Percentiles rank a stretch among this genome's conserved stretches.
phyloP scores from a whole-genome alignment of 169 alveolate genomes.

The Haemoproteus tartakovskyi region DNA sequence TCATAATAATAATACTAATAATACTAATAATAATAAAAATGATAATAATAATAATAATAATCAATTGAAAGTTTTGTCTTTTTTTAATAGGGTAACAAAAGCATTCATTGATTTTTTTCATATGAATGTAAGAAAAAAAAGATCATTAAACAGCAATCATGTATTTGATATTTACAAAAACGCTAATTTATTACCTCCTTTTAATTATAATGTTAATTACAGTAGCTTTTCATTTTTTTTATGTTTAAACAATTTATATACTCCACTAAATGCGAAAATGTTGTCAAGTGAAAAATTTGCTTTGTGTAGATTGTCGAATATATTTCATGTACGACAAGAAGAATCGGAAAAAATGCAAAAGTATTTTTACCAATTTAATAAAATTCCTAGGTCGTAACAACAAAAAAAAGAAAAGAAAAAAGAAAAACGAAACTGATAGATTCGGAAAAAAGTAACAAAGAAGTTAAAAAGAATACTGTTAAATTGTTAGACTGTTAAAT shows the following conservation, averaged over 20 bases:
- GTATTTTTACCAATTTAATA: constrained; percentile 57
- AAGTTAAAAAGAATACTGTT: too few relatives aligned
- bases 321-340: constrained; percentile 64
- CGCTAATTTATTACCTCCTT: constrained; percentile 36
- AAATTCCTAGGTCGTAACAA: constrained; percentile 39
- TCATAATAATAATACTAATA: background rate
- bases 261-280: constrained; percentile 15
- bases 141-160: constrained; percentile 13
- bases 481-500: too few relatives aligned
- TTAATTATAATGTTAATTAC: constrained; percentile 15
- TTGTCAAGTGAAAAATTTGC: constrained; percentile 17
- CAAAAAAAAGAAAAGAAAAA: too few relatives aligned
- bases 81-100: too few relatives aligned
- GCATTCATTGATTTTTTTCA: too few relatives aligned
- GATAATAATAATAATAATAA: background rate
- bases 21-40: too few relatives aligned
- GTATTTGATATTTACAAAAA: constrained; percentile 54
- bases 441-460: too few relatives aligned
- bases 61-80: too few relatives aligned
- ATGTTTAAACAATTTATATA: constrained; percentile 52
- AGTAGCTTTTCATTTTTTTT: constrained; percentile 12
- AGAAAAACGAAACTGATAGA: too few relatives aligned
- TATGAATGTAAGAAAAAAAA: constrained; percentile 1
- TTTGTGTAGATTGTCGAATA: constrained; percentile 27
- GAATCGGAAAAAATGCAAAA: constrained; percentile 58